Base-by-base conservation (phyloP, 2,329 filamentous ascomycete genomes). In the Fusarium verticillioides region DNA sequence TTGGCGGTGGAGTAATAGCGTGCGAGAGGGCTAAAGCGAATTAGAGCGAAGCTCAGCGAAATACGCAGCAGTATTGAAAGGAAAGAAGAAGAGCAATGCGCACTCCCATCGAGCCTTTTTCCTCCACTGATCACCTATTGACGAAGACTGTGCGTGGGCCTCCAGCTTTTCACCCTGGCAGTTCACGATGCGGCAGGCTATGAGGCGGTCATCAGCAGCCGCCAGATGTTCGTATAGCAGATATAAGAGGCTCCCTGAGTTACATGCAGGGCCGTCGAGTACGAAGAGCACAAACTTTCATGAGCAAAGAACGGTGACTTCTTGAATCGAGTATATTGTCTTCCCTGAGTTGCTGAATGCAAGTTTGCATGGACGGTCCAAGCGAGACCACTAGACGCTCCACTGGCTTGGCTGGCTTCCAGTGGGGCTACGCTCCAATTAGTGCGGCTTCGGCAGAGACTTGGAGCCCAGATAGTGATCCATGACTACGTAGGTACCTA, bases 1-100 rank as follows among this genome's bases (percentile, higher is more conserved):
- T 80, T 78, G 70, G 79, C 79, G 65, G 80, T 70, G 63, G 82
- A 84, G 60, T 76, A 66, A 67, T 84, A 84, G 66, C 82, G 79
- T 60, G 74, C 73, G 61, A 79, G 72, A 58, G 81, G 76, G 75
- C 82, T 83, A 63, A 60, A 59, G 15, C 30, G 47, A 58, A 43
- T 54, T 62, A 64, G 50, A 72, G 63, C 53, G 64, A 64, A 49
- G 70, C 63, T 62, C 57, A 36, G 60, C 43, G 52, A 36, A 62
- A 70, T 30, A 44, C n/a, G 61, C 19, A 43, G 46, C 60, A 40
- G 28, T 42, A 50, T 46, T 23, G 52, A 39, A 52, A 34, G 60
- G 49, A 59, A 40, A 42, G 61, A 46, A 63, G 59, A 69, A 70
- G 65, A 64, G 66, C 60, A 40, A 34, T 47, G 73, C 80, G 65